Conservation (phyloP, 1,284 basidiomycete species). For the Tausonia pullulans region DNA sequence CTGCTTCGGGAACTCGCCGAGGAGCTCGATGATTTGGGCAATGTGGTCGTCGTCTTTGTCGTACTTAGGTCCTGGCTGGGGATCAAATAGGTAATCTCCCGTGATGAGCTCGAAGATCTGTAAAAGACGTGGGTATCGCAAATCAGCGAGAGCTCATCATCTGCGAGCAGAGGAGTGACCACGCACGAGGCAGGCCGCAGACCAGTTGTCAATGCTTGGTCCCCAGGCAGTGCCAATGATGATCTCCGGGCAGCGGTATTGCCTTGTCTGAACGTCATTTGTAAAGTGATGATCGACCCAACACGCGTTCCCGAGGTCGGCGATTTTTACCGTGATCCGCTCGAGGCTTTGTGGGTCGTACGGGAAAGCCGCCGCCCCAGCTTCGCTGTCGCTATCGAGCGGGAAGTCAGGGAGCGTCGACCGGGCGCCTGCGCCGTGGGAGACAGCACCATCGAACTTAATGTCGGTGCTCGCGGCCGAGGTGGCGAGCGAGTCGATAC, state of each 20-base stretch:
- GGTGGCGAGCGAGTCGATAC: conserved; percentile 16
- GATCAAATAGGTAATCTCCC: conserved; percentile 81
- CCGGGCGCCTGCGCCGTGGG: conserved; percentile 16
- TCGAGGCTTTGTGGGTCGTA: conserved; percentile 52
- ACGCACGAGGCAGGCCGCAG: conserved; percentile 80
- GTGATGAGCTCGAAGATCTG: conserved; percentile 86
- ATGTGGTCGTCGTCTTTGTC: conserved; percentile 97
- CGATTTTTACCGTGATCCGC: conserved; percentile 96
- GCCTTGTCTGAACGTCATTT: conserved; percentile 65
- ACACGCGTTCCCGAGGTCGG: conserved; percentile 79
- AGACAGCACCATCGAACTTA: conserved; percentile 10
- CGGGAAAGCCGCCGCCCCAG: conserved; percentile 35
- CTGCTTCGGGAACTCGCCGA: conserved; percentile 77
- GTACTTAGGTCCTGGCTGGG: conserved; percentile 47
- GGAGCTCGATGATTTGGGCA: conserved; percentile 92
- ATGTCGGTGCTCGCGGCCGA: conserved; percentile 29
- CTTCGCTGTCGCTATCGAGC: no score
- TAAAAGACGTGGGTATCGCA: background rate
- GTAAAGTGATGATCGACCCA: conserved; percentile 43
- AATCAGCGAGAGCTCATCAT: background rate
- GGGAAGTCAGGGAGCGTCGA: conserved; percentile 24
- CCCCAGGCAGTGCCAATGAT: conserved; percentile 90
- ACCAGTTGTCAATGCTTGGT: conserved; percentile 90
- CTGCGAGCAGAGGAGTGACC: background rate
- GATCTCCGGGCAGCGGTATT: conserved; percentile 95